Evolutionary conservation across 2,329 filamentous ascomycete species (phyloP), one percentile per base, ranked within the genome.

Genomic region (Colletotrichum magnum): DNA sequence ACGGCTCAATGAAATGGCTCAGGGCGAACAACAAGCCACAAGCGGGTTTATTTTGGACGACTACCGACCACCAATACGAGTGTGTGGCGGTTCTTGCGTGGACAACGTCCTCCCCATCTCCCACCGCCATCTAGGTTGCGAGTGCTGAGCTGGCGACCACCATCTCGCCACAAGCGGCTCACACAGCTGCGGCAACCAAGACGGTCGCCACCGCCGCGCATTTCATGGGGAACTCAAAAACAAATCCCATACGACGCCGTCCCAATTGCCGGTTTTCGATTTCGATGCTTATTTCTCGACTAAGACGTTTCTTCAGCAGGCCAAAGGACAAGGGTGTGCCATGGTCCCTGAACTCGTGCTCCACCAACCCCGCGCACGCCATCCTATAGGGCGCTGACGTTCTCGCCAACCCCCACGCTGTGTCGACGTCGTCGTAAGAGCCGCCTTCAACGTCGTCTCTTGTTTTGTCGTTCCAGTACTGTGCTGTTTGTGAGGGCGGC

Each of bases 341-440:
- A 53, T 69, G 67, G 67, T 54, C n/a, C 39, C 16, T 53, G 67
- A 61, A 48, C 43, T 57, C 43, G 57, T 47, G 63, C 62, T 60
- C 63, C 67, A 66, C 62, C 45, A 41, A 18, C 67, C 67, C 67
- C 67, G 67, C 67, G 67, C 67, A 69, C 67, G 67, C 67, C 67
- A 67, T 69, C 63, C 67, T 61, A 57, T 69, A 69, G 28, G 63
- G 67, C 67, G 51, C 67, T 69, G 62, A 69, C 67, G 62, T 67
- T 67, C 62, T 69, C 62, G 51, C 28, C 41, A 69, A 53, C 67
- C 67, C 66, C 67, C 67, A 69, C 67, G 63, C 63, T 26, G 16
- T 32, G 21, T 51, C 56, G 39, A 60, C 48, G 48, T 53, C 62
- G 9, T 53, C 16, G 13, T 26, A 52, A 65, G 62, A 65, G 62